phyloP scores from a whole-genome alignment of 148 eudicot species.

The Diospyros kaki region DNA sequence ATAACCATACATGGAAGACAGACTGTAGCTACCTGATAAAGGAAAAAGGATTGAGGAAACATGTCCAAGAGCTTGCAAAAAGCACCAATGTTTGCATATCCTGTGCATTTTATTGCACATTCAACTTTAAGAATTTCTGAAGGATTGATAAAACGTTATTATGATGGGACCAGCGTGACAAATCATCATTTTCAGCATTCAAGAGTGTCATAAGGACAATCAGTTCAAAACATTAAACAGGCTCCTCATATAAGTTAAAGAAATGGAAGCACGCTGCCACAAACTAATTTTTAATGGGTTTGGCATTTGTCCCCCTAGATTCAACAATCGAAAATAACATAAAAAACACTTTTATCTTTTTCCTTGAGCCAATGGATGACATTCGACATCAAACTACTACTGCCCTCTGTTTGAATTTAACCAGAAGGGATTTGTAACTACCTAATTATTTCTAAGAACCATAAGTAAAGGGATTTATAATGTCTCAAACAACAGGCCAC shows the following conservation, averaged over 20 bases:
- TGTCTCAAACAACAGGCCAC: neutral
- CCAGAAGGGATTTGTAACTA: neutral
- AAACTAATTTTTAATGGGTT: neutral
- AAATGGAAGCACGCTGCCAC: neutral
- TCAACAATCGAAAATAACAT: neutral
- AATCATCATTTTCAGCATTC: neutral
- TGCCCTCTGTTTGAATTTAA: neutral
- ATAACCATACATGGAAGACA: no score
- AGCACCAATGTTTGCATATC: no score
- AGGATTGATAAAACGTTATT: neutral
- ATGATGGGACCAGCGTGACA: neutral
- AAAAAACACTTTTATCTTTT: neutral
- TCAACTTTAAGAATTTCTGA: neutral
- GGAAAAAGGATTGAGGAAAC: no score
- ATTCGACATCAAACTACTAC: neutral
- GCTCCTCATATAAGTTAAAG: neutral
- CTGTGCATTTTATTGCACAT: neutral
- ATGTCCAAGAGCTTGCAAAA: no score
- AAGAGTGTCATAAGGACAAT: neutral
- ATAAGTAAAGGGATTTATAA: neutral
- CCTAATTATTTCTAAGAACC: neutral
- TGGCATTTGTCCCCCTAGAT: neutral
- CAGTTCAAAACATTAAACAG: neutral
- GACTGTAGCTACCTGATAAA: no score
- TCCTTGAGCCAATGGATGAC: neutral